These are phyloP conservation scores for Allomyces macrogynus DNA, from an alignment of 192 early-diverging fungal species.

Conservation along the genomic window DNA sequence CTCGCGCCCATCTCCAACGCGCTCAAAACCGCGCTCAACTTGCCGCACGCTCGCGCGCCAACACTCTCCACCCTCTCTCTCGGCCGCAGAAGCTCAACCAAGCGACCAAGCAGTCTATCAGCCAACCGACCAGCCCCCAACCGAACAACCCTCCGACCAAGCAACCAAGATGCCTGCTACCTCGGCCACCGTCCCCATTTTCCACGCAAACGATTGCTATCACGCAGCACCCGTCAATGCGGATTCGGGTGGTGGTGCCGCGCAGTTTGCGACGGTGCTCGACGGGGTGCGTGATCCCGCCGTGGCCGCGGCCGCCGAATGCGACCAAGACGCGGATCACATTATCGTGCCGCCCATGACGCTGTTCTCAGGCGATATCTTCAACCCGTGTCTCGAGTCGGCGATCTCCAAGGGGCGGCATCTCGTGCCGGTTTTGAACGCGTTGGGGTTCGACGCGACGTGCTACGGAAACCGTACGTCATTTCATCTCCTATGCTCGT, in stretches of 20 bases:
- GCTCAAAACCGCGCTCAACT: no score
- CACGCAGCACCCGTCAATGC: conserved; percentile 22
- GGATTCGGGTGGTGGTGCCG: conserved; percentile 42
- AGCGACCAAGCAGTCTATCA: no score
- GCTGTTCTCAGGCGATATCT: conserved; percentile 44
- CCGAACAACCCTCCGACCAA: background rate
- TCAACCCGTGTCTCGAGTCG: conserved; percentile 45
- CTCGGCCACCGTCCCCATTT: conserved; percentile 15
- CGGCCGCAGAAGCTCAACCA: no score
- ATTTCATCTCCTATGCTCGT: no score
- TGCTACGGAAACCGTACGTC: conserved; percentile 34
- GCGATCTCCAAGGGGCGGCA: conserved; percentile 41
- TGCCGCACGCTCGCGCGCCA: no score
- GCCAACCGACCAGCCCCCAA: no score
- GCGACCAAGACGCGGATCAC: background rate
- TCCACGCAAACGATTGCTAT: conserved; percentile 53
- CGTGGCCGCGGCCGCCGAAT: background rate
- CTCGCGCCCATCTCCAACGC: no score
- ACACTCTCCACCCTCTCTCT: no score
- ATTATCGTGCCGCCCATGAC: conserved; percentile 15
- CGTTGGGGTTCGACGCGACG: conserved; percentile 31
- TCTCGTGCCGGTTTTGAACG: conserved; percentile 39
- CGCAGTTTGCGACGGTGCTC: conserved; percentile 30
- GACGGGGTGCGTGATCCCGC: conserved; percentile 12
- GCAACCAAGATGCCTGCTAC: background rate